These are phyloP conservation scores for Umbellularia californica DNA, from an alignment of 164 flowering plant genomes.

Conservation along the genomic window DNA sequence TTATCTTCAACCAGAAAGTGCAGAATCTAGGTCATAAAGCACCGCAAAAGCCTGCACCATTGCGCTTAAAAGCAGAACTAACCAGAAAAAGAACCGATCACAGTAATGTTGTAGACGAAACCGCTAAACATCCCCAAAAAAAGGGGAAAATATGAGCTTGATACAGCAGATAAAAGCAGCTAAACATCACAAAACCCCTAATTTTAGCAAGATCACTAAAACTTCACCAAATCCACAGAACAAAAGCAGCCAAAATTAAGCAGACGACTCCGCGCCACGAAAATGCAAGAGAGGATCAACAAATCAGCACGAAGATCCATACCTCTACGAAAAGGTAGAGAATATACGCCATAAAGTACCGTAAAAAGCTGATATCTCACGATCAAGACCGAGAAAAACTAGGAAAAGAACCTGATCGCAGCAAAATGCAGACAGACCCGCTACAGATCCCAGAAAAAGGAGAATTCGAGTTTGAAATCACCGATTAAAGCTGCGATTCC, in stretches of 20 bases:
- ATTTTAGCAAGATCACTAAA: no score
- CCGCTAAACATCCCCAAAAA: not conserved
- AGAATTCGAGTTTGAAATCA: not conserved
- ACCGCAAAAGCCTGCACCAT: not conserved
- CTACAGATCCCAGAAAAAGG: not conserved
- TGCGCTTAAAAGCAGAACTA: no score
- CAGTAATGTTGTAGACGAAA: not conserved
- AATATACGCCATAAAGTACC: not conserved
- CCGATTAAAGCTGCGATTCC: not conserved
- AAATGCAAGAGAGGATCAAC: not conserved
- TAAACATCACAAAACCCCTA: not conserved
- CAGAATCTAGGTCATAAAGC: not conserved
- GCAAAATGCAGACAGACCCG: not conserved
- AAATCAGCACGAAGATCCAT: not conserved
- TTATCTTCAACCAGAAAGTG: not conserved
- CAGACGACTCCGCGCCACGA: no score
- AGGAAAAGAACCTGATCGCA: not conserved
- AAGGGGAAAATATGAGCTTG: not conserved
- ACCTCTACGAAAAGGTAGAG: not conserved
- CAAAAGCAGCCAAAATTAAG: no score
- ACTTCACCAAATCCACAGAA: no score
- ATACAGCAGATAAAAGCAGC: not conserved
- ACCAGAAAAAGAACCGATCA: not conserved
- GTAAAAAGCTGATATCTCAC: not conserved
- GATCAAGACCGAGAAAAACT: no score